Percentiles rank a stretch among this genome's conserved stretches.
phyloP scores from a whole-genome alignment of 768 basidiomycete species.

The Sporobolomyces phaffii region DNA sequence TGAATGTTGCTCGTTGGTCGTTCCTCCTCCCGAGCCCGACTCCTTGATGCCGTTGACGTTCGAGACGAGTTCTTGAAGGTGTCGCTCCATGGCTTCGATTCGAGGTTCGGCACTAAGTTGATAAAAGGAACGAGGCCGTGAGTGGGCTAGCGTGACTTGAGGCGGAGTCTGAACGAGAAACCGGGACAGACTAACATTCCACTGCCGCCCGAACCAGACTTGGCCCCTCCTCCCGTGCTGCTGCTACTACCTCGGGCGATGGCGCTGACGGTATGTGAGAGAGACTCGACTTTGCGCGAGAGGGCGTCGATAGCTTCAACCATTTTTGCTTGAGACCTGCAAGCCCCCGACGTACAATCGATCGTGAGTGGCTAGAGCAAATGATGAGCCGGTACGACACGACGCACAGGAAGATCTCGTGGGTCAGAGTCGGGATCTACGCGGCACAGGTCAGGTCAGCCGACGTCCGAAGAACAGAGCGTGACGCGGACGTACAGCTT shows the following conservation, averaged over 20 bases:
- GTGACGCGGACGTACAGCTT: slow-evolving; percentile 2
- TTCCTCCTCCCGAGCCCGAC: neutral
- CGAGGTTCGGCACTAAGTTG: neutral
- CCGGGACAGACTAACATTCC: neutral
- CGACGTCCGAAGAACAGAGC: neutral
- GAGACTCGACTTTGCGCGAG: slow-evolving; percentile 34
- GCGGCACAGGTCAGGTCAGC: neutral
- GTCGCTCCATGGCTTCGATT: neutral
- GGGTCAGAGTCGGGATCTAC: slow-evolving; percentile 31
- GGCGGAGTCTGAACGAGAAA: neutral
- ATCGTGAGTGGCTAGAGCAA: slow-evolving; percentile 24
- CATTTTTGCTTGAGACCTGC: slow-evolving; percentile 38
- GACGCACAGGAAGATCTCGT: slow-evolving; percentile 39
- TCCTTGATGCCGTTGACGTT: neutral
- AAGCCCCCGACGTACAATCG: neutral
- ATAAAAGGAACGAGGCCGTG: no score
- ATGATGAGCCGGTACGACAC: neutral
- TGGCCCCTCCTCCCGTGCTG: neutral
- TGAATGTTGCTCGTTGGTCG: slow-evolving; percentile 6
- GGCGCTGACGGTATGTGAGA: slow-evolving; percentile 5
- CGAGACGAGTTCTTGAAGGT: slow-evolving; percentile 10
- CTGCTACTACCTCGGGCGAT: slow-evolving; percentile 1
- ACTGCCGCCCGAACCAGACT: neutral
- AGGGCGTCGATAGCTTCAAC: slow-evolving; percentile 41
- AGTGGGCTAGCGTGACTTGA: no score